phyloP scores from a whole-genome alignment of 768 basidiomycete genomes.

The Mycena vitilis region DNA sequence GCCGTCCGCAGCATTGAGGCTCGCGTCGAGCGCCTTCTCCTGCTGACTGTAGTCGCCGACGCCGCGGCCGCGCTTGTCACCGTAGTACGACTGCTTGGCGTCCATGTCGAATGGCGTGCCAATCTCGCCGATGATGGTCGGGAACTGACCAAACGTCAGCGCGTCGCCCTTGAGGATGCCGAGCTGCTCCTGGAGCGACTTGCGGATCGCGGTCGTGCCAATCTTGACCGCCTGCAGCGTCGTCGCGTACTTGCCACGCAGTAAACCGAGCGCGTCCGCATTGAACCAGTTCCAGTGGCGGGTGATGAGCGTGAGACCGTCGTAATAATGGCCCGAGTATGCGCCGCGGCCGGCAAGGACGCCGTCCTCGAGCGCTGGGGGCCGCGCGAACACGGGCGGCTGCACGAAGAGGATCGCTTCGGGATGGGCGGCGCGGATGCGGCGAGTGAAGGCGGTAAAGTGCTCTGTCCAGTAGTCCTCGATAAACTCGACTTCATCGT shows the following conservation, averaged over 20 bases:
- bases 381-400: slow-evolving; percentile 88
- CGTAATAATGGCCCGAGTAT: slow-evolving; percentile 92
- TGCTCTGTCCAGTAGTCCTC: slow-evolving; percentile 85
- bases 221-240: slow-evolving; percentile 80
- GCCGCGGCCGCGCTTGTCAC: slow-evolving; percentile 64
- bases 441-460: slow-evolving; percentile 63
- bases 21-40: slow-evolving; percentile 89
- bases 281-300: slow-evolving; percentile 96
- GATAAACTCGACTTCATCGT: slow-evolving; percentile 72
- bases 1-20: slow-evolving; percentile 83
- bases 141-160: slow-evolving; percentile 74
- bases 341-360: slow-evolving; percentile 73
- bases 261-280: slow-evolving; percentile 92
- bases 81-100: slow-evolving; percentile 80
- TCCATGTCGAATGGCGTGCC: slow-evolving; percentile 98
- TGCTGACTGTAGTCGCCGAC: slow-evolving; percentile 80
- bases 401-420: slow-evolving; percentile 92
- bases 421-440: slow-evolving; percentile 77
- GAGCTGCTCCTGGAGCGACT: slow-evolving; percentile 85
- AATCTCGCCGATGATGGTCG: slow-evolving; percentile 95
- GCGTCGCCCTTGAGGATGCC: slow-evolving; percentile 82
- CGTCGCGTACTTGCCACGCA: slow-evolving; percentile 83
- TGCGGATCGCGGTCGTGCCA: slow-evolving; percentile 86
- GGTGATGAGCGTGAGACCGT: slow-evolving; percentile 93
- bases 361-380: slow-evolving; percentile 70